Conservation (phyloP, 805 yeast genomes). For the Ogataea populi-albae region DNA sequence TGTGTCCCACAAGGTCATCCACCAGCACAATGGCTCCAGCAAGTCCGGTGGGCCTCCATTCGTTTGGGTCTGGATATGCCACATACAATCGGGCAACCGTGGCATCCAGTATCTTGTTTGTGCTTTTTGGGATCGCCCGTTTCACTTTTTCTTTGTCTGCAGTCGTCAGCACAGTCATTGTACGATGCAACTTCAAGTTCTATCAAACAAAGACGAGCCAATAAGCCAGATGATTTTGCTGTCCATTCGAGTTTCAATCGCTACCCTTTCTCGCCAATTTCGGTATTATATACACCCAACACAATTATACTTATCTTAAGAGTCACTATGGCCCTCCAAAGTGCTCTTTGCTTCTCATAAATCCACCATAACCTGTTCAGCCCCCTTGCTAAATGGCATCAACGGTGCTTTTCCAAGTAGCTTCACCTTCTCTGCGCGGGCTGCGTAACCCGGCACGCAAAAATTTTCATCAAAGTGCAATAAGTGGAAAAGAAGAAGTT, state of each 20-base stretch:
- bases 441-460: too few species aligned
- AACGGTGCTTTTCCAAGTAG: too few species aligned
- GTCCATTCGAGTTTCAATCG: slow-evolving; percentile 1
- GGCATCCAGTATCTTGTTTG: slow-evolving; percentile 86
- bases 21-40: slow-evolving; percentile 84
- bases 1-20: slow-evolving; percentile 92
- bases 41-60: slow-evolving; percentile 87
- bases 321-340: too few species aligned
- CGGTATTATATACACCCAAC: too few species aligned
- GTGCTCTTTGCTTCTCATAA: too few species aligned
- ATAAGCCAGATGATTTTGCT: too few species aligned
- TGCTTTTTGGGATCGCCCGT: slow-evolving; percentile 81
- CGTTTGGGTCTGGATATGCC: slow-evolving; percentile 78
- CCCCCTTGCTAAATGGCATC: too few species aligned
- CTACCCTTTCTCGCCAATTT: background rate
- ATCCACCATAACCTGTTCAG: too few species aligned
- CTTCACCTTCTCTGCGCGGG: too few species aligned
- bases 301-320: too few species aligned
- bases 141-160: slow-evolving; percentile 87
- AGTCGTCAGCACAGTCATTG: slow-evolving; percentile 40
- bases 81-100: slow-evolving; percentile 86
- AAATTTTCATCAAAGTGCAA: too few species aligned
- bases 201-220: background rate
- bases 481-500: too few species aligned
- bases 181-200: background rate